phyloP scores from a whole-genome alignment of 305 asterid genomes.

The Caryopteris hybrid region DNA sequence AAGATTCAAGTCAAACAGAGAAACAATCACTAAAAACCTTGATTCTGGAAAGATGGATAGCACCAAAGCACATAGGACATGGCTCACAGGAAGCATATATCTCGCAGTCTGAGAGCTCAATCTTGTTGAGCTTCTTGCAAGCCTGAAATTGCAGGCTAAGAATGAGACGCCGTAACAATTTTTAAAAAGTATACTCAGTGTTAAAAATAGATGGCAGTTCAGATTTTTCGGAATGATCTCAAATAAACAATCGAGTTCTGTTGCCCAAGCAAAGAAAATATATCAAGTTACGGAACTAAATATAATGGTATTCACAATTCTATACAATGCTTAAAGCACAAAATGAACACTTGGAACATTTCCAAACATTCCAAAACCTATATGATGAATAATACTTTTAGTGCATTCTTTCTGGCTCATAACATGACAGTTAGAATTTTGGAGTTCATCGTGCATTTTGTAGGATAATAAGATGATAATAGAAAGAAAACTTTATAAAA shows the following conservation, averaged over 20 bases:
- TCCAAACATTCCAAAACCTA: not conserved
- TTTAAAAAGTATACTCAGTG: not conserved
- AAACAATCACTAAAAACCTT: constrained; percentile 40
- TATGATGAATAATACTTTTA: not conserved
- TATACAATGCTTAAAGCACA: not conserved
- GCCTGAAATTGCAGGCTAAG: constrained; percentile 49
- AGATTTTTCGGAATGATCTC: not conserved
- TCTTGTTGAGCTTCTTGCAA: constrained; percentile 83
- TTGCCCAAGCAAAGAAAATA: not conserved
- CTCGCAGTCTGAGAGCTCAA: constrained; percentile 95
- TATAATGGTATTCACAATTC: not conserved
- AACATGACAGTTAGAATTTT: not conserved
- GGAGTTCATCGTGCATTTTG: not conserved
- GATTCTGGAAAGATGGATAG: constrained; percentile 90
- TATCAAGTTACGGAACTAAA: not conserved
- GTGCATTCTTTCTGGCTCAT: not conserved
- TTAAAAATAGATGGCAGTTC: not conserved
- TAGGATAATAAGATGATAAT: not conserved
- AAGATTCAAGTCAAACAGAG: not conserved
- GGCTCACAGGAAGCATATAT: constrained; percentile 98
- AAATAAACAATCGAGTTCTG: not conserved
- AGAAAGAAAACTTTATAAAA: not conserved
- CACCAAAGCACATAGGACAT: constrained; percentile 99
- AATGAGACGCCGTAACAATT: constrained; percentile 32
- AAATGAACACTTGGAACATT: not conserved